Evolutionary conservation across 306 rosid genomes (phyloP).

Genomic region (Fragaria iinumae): DNA sequence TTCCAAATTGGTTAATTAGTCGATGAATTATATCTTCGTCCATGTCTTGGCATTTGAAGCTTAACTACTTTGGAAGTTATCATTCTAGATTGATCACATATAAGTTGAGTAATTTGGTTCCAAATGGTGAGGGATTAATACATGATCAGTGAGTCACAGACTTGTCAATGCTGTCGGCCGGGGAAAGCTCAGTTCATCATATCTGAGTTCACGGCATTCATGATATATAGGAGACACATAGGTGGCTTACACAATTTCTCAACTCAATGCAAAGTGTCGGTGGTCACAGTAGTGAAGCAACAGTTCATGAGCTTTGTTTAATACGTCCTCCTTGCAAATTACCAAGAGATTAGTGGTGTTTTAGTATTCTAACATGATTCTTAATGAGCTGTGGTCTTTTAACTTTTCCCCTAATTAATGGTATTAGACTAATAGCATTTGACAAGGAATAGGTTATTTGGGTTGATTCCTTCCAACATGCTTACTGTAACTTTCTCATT

Average conservation of each 20-base stretch:
- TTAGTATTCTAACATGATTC: background rate
- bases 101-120: background rate
- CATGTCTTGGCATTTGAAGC: background rate
- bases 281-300: slow-evolving; percentile 2
- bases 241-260: background rate
- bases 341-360: background rate
- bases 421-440: background rate
- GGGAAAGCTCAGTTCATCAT: background rate
- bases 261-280: slow-evolving; percentile 2
- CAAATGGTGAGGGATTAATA: background rate
- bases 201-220: background rate
- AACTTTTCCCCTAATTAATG: background rate
- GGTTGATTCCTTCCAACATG: background rate
- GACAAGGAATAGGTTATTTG: too few species aligned
- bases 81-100: too few species aligned
- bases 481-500: slow-evolving; percentile 1
- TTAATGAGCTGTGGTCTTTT: background rate
- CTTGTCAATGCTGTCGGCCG: background rate
- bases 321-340: background rate
- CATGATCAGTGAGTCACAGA: background rate
- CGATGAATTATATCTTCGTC: background rate
- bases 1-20: background rate
- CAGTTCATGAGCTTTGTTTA: background rate
- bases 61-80: background rate
- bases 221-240: background rate